Evolutionary conservation across 2,329 filamentous ascomycete genomes (phyloP).

Genomic region (Lachnellula arida): DNA sequence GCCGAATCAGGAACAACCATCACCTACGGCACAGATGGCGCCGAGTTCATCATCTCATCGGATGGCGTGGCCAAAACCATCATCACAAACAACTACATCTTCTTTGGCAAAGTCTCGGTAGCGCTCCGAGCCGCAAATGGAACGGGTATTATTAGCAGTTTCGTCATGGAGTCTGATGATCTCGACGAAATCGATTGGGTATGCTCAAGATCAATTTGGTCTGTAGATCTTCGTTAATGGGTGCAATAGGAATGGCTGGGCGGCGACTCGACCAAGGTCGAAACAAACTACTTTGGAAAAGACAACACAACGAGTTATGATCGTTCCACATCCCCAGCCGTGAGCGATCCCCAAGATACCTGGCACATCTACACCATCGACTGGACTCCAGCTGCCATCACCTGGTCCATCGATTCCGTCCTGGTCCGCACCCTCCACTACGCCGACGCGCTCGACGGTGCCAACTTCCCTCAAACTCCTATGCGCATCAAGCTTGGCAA

Average conservation of each 20-base stretch:
- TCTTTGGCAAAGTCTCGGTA: constrained; percentile 75
- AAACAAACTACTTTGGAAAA: constrained; percentile 75
- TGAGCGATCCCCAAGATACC: constrained; percentile 51
- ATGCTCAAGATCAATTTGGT: not conserved
- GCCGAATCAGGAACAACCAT: constrained; percentile 58
- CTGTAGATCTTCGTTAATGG: not conserved
- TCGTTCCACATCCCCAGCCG: constrained; percentile 56
- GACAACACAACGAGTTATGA: constrained; percentile 65
- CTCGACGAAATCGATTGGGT: constrained; percentile 83
- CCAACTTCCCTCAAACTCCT: constrained; percentile 69
- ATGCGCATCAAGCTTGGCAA: constrained; percentile 65
- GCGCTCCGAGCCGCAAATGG: constrained; percentile 71
- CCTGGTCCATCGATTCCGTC: constrained; percentile 65
- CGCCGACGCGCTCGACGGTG: constrained; percentile 54
- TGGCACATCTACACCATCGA: constrained; percentile 64
- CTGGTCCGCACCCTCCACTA: constrained; percentile 58
- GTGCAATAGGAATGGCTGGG: constrained; percentile 30
- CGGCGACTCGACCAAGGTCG: constrained; percentile 54
- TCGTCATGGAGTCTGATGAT: constrained; percentile 77
- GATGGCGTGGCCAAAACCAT: constrained; percentile 73
- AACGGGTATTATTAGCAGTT: constrained; percentile 69
- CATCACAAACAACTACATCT: constrained; percentile 73
- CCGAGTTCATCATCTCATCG: constrained; percentile 64
- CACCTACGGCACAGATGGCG: constrained; percentile 58
- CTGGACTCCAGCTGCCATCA: constrained; percentile 62